These are phyloP conservation scores for Kwoniella europaea DNA, from an alignment of 768 basidiomycete species.

Conservation along the genomic window DNA sequence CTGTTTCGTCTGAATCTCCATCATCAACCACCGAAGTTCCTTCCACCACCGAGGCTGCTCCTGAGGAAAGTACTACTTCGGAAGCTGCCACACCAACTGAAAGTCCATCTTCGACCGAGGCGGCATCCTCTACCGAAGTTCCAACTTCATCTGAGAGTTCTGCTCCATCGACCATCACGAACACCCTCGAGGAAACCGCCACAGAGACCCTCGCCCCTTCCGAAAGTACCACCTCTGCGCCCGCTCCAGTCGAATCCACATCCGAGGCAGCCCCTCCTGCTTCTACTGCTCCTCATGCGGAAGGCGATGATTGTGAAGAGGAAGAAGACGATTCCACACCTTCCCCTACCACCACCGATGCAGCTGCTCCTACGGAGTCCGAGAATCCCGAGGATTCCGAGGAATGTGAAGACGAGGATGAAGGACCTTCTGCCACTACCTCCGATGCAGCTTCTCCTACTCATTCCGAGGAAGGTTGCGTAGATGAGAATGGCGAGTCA, in stretches of 20 bases:
- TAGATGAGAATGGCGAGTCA: background rate
- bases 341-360: background rate
- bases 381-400: background rate
- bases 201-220: slow-evolving; percentile 2
- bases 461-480: background rate
- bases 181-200: background rate
- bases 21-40: background rate
- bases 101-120: background rate
- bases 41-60: background rate
- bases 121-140: background rate
- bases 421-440: background rate
- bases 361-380: background rate
- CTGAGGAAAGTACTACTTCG: background rate
- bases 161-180: background rate
- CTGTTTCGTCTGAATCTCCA: background rate
- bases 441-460: background rate
- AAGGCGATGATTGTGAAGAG: background rate
- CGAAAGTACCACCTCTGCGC: background rate
- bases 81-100: background rate
- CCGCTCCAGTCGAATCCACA: background rate
- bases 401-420: slow-evolving; percentile 8
- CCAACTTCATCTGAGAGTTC: background rate
- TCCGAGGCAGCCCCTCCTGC: background rate
- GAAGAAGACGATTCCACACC: background rate
- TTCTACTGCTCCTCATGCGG: background rate